phyloP scores from a whole-genome alignment of 208 protist species.

The Crithidia expoeki region DNA sequence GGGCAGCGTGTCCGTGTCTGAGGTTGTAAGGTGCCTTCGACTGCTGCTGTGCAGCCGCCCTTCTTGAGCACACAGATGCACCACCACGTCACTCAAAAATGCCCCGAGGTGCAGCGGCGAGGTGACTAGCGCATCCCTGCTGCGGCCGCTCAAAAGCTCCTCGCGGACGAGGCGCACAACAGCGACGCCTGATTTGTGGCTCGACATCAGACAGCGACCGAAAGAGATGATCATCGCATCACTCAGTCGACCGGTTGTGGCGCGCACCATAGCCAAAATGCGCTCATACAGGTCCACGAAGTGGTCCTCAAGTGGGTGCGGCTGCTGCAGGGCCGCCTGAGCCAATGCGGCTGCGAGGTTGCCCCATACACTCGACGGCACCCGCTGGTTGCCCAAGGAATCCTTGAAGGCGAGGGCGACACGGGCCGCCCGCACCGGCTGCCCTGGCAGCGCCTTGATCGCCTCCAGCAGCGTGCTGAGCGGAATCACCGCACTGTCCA shows the following conservation, averaged over 20 bases:
- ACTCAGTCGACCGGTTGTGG: conserved; percentile 42
- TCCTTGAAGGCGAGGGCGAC: conserved; percentile 48
- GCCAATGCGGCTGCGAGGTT: conserved; percentile 42
- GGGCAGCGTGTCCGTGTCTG: conserved; percentile 35
- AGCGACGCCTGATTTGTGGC: conserved; percentile 29
- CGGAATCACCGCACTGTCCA: conserved; percentile 36
- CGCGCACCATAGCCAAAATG: conserved; percentile 52
- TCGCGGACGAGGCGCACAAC: conserved; percentile 64
- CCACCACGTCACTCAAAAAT: conserved; percentile 83
- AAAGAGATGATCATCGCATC: conserved; percentile 63
- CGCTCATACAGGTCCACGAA: conserved; percentile 72
- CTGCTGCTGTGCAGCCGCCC: background rate
- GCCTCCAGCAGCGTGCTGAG: conserved; percentile 48
- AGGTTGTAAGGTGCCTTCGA: background rate
- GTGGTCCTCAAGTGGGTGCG: conserved; percentile 47
- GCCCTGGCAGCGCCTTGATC: conserved; percentile 33
- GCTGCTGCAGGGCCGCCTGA: conserved; percentile 48
- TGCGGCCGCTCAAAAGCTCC: conserved; percentile 70
- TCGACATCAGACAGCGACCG: conserved; percentile 66
- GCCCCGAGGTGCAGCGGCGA: conserved; percentile 51
- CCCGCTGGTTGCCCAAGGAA: conserved; percentile 19
- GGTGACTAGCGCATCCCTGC: conserved; percentile 27
- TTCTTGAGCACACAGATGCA: conserved; percentile 43
- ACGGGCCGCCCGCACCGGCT: conserved; percentile 39
- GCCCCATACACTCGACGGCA: conserved; percentile 41